phyloP scores from a whole-genome alignment of 352 stramenopile genomes.

The Globisporangium takayamanum region DNA sequence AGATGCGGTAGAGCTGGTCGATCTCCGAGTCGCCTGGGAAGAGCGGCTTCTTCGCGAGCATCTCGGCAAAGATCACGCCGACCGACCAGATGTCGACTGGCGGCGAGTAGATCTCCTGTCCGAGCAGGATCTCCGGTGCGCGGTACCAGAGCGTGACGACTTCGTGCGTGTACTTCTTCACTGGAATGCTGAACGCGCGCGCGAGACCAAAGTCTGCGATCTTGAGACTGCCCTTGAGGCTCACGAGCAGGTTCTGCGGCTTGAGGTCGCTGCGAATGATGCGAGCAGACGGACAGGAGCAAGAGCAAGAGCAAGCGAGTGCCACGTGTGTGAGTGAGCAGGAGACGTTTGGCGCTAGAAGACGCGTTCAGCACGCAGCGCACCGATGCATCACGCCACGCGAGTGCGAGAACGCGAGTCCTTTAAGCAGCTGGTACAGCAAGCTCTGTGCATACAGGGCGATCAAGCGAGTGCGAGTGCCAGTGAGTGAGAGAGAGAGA shows the following conservation, averaged over 20 bases:
- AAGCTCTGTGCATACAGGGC: constrained; percentile 26
- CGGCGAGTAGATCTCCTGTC: constrained; percentile 85
- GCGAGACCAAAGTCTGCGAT: constrained; percentile 98
- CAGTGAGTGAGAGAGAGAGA: not conserved
- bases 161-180: constrained; percentile 97
- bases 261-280: constrained; percentile 89
- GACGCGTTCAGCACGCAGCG: not conserved
- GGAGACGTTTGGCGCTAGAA: not conserved
- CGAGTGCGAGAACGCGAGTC: constrained; percentile 83
- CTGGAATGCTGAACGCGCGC: constrained; percentile 94
- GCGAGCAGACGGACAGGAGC: not conserved
- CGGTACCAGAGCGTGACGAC: constrained; percentile 99
- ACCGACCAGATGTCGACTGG: constrained; percentile 87
- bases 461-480: not conserved
- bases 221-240: constrained; percentile 91
- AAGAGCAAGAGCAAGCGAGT: not conserved
- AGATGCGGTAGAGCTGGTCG: constrained; percentile 86
- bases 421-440: constrained; percentile 84
- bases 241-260: constrained; percentile 97
- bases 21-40: constrained; percentile 84
- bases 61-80: constrained; percentile 83
- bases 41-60: constrained; percentile 77
- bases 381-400: constrained; percentile 87
- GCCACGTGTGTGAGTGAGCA: not conserved
- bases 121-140: constrained; percentile 97